A percentile compares a stretch with the other conserved stretches of the same genome.
phyloP scores from a whole-genome alignment of 495 filamentous ascomycete genomes.

The Lasiosphaeriaceae sp. region DNA sequence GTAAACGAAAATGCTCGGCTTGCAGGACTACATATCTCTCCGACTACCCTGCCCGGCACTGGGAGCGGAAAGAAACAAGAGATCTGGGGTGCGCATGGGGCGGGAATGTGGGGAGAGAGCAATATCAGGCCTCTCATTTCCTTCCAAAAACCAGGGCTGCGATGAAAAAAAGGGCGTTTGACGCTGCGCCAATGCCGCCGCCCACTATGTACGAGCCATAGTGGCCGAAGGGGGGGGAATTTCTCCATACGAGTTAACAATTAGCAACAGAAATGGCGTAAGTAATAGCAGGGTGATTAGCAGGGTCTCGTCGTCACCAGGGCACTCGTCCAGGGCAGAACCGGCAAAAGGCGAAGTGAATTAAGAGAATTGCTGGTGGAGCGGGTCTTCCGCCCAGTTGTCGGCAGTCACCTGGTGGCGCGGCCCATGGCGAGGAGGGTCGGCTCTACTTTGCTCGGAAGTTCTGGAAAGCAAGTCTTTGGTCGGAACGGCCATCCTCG shows the following conservation, averaged over 20 bases:
- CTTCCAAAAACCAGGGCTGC: background rate
- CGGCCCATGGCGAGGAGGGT: background rate
- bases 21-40: constrained; percentile 4
- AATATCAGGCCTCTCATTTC: constrained; percentile 7
- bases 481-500: constrained; percentile 1
- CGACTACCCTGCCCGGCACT: background rate
- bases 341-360: constrained; percentile 9
- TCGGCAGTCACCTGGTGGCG: constrained; percentile 18
- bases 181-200: background rate
- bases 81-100: background rate
- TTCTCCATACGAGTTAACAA: background rate
- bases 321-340: background rate
- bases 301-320: constrained; percentile 4
- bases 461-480: constrained; percentile 9
- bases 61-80: background rate
- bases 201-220: background rate
- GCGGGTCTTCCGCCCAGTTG: constrained; percentile 7
- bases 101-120: constrained; percentile 5
- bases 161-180: background rate
- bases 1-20: background rate
- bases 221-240: background rate
- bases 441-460: constrained; percentile 14
- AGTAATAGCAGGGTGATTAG: constrained; percentile 5
- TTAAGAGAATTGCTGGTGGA: constrained; percentile 8
- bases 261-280: constrained; percentile 9